Percentiles rank a stretch among this genome's conserved stretches.
These are phyloP conservation scores for Nitzschia sp. DNA, from an alignment of 108 stramenopile species.

Conservation along the genomic window DNA sequence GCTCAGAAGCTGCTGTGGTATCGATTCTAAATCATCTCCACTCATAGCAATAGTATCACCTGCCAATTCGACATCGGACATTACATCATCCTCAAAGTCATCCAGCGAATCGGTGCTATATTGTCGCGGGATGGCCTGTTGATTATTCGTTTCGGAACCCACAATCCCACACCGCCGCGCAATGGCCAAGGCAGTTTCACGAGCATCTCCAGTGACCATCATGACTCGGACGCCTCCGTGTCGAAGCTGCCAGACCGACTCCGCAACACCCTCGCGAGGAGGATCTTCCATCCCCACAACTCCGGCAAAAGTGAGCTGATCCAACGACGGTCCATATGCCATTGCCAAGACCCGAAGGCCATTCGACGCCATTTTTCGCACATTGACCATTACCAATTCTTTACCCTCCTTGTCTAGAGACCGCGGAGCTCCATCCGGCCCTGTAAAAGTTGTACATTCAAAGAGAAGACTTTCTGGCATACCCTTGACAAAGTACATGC, in stretches of 20 bases:
- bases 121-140: neutral
- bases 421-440: conserved; percentile 50
- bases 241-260: conserved; percentile 77
- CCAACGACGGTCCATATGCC: conserved; percentile 68
- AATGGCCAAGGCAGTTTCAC: conserved; percentile 94
- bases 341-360: conserved; percentile 93
- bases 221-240: conserved; percentile 86
- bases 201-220: conserved; percentile 98
- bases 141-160: conserved; percentile 7
- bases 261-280: conserved; percentile 79
- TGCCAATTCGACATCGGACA: conserved; percentile 41
- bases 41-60: conserved; percentile 46
- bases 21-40: conserved; percentile 78
- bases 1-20: conserved; percentile 59
- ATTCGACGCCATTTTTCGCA: conserved; percentile 73
- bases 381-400: conserved; percentile 46
- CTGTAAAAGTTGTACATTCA: conserved; percentile 65
- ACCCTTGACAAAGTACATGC: conserved; percentile 91
- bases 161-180: conserved; percentile 87
- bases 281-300: conserved; percentile 94
- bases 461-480: conserved; percentile 89
- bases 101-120: conserved; percentile 2
- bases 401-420: conserved; percentile 58
- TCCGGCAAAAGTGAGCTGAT: conserved; percentile 84
- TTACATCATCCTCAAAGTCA: neutral